phyloP scores from a whole-genome alignment of 306 rosid genomes.

The Castanea sativa region DNA sequence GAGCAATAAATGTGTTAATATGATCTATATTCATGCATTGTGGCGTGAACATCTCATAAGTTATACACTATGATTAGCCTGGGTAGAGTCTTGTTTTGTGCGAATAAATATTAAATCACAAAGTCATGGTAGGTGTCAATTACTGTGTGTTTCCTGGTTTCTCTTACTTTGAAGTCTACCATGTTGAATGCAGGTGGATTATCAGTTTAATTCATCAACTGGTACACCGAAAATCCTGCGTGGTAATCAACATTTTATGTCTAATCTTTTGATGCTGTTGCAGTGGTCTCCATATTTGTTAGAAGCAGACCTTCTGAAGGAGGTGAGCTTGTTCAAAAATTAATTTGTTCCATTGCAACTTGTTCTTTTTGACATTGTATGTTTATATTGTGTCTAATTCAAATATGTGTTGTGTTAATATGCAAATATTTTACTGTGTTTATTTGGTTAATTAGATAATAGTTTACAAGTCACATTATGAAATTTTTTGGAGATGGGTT shows the following conservation, averaged over 20 bases:
- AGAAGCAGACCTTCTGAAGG: constrained; percentile 78
- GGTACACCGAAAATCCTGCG: constrained; percentile 25
- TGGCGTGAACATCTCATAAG: too few species aligned
- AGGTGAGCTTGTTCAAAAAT: constrained; percentile 42
- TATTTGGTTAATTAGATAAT: not conserved
- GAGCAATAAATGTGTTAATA: too few species aligned
- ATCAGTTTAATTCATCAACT: too few species aligned
- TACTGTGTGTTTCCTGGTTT: too few species aligned
- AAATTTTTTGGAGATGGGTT: too few species aligned
- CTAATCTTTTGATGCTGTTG: constrained; percentile 64
- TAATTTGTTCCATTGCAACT: not conserved
- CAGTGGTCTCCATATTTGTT: constrained; percentile 86
- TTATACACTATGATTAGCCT: not conserved
- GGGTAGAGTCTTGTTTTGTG: too few species aligned
- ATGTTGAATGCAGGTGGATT: too few species aligned
- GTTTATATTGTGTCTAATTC: not conserved
- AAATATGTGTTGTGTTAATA: not conserved
- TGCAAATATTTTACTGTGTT: not conserved
- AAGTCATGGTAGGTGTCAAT: too few species aligned
- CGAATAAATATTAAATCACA: too few species aligned
- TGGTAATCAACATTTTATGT: constrained; percentile 53
- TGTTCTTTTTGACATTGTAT: not conserved
- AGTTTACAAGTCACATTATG: too few species aligned
- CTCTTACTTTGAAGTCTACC: too few species aligned
- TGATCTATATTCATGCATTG: too few species aligned